Percentiles rank a stretch among this genome's conserved stretches.
Evolutionary conservation across 2,329 filamentous ascomycete species (phyloP).

Genomic region (Hypoxylon rubiginosum): DNA sequence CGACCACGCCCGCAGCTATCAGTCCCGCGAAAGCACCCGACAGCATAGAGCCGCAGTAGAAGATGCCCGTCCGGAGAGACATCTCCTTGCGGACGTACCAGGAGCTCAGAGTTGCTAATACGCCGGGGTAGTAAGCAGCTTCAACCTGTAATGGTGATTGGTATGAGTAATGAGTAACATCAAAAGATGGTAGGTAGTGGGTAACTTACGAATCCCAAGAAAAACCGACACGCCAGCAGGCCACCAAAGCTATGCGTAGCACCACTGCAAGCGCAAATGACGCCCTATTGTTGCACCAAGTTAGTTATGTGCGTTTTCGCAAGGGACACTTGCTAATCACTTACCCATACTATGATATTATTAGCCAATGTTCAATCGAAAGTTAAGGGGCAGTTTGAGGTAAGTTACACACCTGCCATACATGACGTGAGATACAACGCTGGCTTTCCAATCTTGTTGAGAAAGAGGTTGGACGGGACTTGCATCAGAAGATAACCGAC

Average conservation of each 20-base stretch:
- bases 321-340: neutral
- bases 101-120: slow-evolving; percentile 54
- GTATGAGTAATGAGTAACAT: neutral
- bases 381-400: neutral
- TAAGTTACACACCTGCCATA: neutral
- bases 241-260: slow-evolving; percentile 9
- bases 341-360: slow-evolving; percentile 40
- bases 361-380: slow-evolving; percentile 27
- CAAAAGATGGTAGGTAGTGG: neutral
- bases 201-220: slow-evolving; percentile 8
- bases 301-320: neutral
- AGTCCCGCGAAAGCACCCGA: slow-evolving; percentile 76
- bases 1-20: slow-evolving; percentile 70
- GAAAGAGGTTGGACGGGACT: slow-evolving; percentile 61
- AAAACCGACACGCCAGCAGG: slow-evolving; percentile 18
- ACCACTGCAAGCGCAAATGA: slow-evolving; percentile 14
- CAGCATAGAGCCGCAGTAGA: slow-evolving; percentile 71
- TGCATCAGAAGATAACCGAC: slow-evolving; percentile 63
- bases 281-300: slow-evolving; percentile 6
- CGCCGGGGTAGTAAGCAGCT: slow-evolving; percentile 18
- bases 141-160: slow-evolving; percentile 1
- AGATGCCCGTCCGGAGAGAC: slow-evolving; percentile 69
- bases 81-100: slow-evolving; percentile 78
- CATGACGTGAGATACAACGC: slow-evolving; percentile 55
- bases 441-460: slow-evolving; percentile 59